Conservation (phyloP, 2,329 filamentous ascomycete genomes). For the Pseudogymnoascus verrucosus region DNA sequence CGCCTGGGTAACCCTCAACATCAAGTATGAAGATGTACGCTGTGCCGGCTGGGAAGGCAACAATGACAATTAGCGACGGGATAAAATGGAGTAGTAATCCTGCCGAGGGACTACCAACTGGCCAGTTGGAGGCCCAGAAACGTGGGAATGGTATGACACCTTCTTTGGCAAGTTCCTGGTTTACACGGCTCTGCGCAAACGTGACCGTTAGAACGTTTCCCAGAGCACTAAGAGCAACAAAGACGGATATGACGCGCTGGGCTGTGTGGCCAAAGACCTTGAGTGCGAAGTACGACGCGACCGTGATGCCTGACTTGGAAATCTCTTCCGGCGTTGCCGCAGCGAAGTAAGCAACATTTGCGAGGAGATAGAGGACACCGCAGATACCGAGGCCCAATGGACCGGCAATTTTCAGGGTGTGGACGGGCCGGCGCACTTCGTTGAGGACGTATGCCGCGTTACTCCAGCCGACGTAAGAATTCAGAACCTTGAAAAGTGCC, state of each 20-base stretch:
- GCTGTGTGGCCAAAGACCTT: conserved; percentile 41
- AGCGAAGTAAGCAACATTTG: conserved; percentile 51
- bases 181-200: conserved; percentile 39
- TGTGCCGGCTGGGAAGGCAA: conserved; percentile 37
- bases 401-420: conserved; percentile 48
- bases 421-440: conserved; percentile 47
- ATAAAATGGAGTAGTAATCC: conserved; percentile 48
- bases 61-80: conserved; percentile 48
- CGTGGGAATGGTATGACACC: conserved; percentile 36
- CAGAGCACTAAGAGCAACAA: conserved; percentile 39
- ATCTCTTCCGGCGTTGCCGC: conserved; percentile 49
- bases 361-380: conserved; percentile 46
- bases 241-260: conserved; percentile 36
- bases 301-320: conserved; percentile 41
- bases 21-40: conserved; percentile 30
- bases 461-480: conserved; percentile 45
- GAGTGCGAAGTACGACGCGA: conserved; percentile 48
- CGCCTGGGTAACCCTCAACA: conserved; percentile 30
- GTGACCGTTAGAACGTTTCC: conserved; percentile 42
- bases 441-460: conserved; percentile 48
- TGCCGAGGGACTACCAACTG: conserved; percentile 18
- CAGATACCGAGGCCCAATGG: conserved; percentile 44
- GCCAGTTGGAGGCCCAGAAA: conserved; percentile 25
- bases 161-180: conserved; percentile 39
- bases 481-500: conserved; percentile 47